These are phyloP conservation scores for Taiozyma sp. DNA, from an alignment of 1,139 yeast genomes.

Conservation along the genomic window DNA sequence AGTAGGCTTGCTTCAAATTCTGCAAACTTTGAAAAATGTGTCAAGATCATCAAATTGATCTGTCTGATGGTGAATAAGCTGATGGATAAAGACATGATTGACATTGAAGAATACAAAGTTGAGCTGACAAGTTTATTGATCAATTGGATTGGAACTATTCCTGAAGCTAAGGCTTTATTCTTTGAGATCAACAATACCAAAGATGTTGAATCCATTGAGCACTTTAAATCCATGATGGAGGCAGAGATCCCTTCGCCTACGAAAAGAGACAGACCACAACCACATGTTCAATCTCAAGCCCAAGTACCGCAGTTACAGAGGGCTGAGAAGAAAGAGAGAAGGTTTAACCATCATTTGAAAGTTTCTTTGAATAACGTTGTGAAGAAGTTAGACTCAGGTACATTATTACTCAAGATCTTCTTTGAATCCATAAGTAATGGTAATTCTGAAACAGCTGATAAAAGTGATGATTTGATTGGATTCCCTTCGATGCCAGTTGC, in stretches of 20 bases:
- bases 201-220: not conserved
- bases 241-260: not conserved
- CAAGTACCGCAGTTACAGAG: constrained; percentile 1
- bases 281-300: not conserved
- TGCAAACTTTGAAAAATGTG: constrained; percentile 35
- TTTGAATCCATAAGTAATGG: constrained; percentile 19
- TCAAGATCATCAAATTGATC: constrained; percentile 46
- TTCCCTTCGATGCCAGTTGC: not conserved
- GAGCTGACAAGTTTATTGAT: constrained; percentile 55
- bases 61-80: constrained; percentile 58
- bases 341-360: constrained; percentile 19
- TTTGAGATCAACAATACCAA: constrained; percentile 26
- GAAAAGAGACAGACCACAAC: not conserved
- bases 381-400: constrained; percentile 21
- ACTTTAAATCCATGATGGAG: not conserved
- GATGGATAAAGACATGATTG: constrained; percentile 40
- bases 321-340: constrained; percentile 11
- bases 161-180: constrained; percentile 38
- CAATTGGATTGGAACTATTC: constrained; percentile 54
- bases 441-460: not conserved
- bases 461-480: not conserved
- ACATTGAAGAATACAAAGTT: constrained; percentile 45
- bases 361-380: constrained; percentile 20
- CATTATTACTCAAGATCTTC: constrained; percentile 21
- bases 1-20: constrained; percentile 8